These are phyloP conservation scores for Saccharomyces paradoxus DNA, from an alignment of 805 yeast species.

Conservation along the genomic window DNA sequence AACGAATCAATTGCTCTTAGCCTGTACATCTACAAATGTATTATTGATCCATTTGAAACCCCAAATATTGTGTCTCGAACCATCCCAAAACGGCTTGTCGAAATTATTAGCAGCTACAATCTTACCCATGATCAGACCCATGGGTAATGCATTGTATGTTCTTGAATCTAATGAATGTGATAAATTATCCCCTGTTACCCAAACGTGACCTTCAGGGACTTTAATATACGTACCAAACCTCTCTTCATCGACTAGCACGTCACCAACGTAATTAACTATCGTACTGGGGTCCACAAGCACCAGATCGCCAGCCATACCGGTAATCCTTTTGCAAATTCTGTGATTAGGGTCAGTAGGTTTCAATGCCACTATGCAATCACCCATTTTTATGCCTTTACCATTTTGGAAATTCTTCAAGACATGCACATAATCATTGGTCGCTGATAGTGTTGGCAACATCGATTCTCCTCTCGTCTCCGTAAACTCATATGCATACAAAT, in stretches of 20 bases:
- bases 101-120: constrained; percentile 63
- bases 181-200: constrained; percentile 95
- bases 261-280: constrained; percentile 6
- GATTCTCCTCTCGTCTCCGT: constrained; percentile 86
- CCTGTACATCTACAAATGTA: constrained; percentile 35
- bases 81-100: constrained; percentile 37
- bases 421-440: constrained; percentile 69
- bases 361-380: constrained; percentile 79
- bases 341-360: constrained; percentile 86
- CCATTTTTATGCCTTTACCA: constrained; percentile 63
- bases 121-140: constrained; percentile 83
- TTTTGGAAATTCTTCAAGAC: constrained; percentile 54
- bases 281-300: constrained; percentile 74
- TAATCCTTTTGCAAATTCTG: constrained; percentile 83
- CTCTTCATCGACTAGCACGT: constrained; percentile 10
- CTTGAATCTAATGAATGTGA: constrained; percentile 84
- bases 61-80: constrained; percentile 35
- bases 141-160: constrained; percentile 80
- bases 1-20: background rate
- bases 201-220: constrained; percentile 91
- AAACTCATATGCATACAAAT: constrained; percentile 60
- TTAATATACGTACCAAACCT: constrained; percentile 44
- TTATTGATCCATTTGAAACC: constrained; percentile 51
- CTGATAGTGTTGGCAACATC: constrained; percentile 84
- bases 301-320: constrained; percentile 94